Percentiles rank a stretch among this genome's conserved stretches.
Evolutionary conservation across 257 asterid species (phyloP).

Genomic region (Ajuga chamaepitys): DNA sequence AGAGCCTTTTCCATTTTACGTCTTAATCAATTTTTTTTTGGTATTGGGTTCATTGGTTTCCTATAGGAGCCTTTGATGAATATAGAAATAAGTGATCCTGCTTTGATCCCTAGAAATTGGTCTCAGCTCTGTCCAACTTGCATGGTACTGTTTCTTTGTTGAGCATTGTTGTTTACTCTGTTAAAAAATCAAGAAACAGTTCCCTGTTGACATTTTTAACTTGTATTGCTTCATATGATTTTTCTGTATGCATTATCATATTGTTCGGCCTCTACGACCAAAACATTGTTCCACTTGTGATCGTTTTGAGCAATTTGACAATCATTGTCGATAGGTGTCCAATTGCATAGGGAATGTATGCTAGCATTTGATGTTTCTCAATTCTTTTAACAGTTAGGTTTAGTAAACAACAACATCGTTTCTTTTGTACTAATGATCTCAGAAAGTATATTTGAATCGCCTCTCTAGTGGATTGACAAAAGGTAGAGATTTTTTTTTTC

Average conservation of each 20-base stretch:
- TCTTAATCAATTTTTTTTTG: neutral
- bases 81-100: conserved; percentile 75
- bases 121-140: conserved; percentile 98
- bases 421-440: neutral
- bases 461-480: neutral
- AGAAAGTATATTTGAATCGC: neutral
- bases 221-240: conserved; percentile 6
- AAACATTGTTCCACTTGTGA: conserved; percentile 98
- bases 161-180: neutral
- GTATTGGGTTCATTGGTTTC: conserved; percentile 7
- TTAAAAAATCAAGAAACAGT: neutral
- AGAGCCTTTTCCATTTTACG: neutral
- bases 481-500: no score
- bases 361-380: neutral
- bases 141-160: conserved; percentile 52
- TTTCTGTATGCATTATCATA: conserved; percentile 41
- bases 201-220: neutral
- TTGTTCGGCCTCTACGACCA: conserved; percentile 98
- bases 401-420: neutral
- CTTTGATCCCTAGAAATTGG: conserved; percentile 93
- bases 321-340: conserved; percentile 99
- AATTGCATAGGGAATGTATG: conserved; percentile 98
- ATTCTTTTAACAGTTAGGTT: no score
- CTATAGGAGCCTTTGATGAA: conserved; percentile 85
- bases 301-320: conserved; percentile 97